A percentile compares a stretch with the other conserved stretches of the same genome.
phyloP scores from a whole-genome alignment of 495 filamentous ascomycete species.

The Chaetomium fimeti region DNA sequence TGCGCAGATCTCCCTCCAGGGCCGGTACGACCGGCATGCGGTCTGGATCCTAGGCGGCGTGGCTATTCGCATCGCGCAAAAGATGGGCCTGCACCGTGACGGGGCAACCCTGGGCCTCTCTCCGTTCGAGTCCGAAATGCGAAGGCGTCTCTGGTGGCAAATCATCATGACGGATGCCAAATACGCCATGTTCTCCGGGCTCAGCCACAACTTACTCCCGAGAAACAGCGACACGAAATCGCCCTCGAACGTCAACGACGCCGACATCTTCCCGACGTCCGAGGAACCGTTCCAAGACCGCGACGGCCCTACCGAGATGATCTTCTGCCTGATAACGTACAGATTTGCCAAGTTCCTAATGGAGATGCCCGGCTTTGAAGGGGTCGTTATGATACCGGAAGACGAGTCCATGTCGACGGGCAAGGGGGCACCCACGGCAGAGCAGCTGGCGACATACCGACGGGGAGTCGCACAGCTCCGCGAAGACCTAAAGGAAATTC shows the following conservation, averaged over 20 bases:
- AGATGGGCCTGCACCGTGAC: conserved; percentile 71
- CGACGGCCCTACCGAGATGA: conserved; percentile 65
- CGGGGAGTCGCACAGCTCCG: conserved; percentile 48
- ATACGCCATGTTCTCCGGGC: conserved; percentile 60
- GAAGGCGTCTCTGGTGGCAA: conserved; percentile 71
- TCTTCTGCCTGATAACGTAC: conserved; percentile 59
- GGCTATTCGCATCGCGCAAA: conserved; percentile 65
- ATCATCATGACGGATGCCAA: conserved; percentile 64
- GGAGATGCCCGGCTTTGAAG: conserved; percentile 45
- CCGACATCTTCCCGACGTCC: conserved; percentile 58
- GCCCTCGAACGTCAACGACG: conserved; percentile 58
- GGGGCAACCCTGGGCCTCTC: conserved; percentile 64
- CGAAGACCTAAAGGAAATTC: conserved; percentile 45
- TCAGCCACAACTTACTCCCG: conserved; percentile 55
- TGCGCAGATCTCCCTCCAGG: conserved; percentile 48
- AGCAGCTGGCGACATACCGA: conserved; percentile 51
- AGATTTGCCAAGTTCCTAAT: conserved; percentile 51
- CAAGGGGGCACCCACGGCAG: conserved; percentile 29
- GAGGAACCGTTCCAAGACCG: conserved; percentile 52
- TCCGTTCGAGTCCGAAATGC: conserved; percentile 65
- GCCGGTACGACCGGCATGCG: conserved; percentile 51
- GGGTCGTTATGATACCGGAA: conserved; percentile 44
- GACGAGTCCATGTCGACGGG: background rate
- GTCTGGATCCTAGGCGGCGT: conserved; percentile 56
- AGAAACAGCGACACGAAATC: conserved; percentile 49